Conservation (phyloP, 164 flowering plant species). For the Kingdonia uniflora region DNA sequence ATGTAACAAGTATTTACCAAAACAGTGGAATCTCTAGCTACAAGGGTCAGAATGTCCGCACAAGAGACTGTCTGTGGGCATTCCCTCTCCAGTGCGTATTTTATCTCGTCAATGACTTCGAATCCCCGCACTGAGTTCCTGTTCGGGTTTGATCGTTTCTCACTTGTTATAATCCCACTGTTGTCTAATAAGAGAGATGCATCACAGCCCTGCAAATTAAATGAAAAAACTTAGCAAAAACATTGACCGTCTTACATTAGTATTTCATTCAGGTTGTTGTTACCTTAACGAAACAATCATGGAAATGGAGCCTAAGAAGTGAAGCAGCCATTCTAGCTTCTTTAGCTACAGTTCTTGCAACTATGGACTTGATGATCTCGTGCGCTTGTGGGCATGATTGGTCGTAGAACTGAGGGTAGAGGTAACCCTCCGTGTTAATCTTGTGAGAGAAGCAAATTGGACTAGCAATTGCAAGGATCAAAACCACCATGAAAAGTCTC, state of each 20-base stretch:
- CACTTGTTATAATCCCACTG: conserved; percentile 50
- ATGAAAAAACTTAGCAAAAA: background rate
- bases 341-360: conserved; percentile 60
- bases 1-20: conserved; percentile 26
- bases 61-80: conserved; percentile 93
- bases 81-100: conserved; percentile 70
- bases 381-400: conserved; percentile 69
- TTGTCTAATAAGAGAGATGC: conserved; percentile 72
- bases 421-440: conserved; percentile 23
- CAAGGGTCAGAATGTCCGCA: conserved; percentile 79
- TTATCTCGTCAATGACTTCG: conserved; percentile 82
- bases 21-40: conserved; percentile 88
- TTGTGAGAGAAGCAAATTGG: conserved; percentile 40
- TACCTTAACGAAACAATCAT: conserved; percentile 95
- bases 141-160: conserved; percentile 68
- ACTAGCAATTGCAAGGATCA: conserved; percentile 26
- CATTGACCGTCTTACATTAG: no score
- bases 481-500: conserved; percentile 24
- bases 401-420: conserved; percentile 79
- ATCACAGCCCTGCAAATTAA: conserved; percentile 73
- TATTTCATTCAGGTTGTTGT: no score
- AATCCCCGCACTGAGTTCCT: conserved; percentile 76
- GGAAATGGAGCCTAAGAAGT: conserved; percentile 83
- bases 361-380: conserved; percentile 60
- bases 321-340: conserved; percentile 94